Percentiles rank a stretch among this genome's conserved stretches.
Evolutionary conservation across 768 basidiomycete species (phyloP).

Genomic region (Kwoniella pini): DNA sequence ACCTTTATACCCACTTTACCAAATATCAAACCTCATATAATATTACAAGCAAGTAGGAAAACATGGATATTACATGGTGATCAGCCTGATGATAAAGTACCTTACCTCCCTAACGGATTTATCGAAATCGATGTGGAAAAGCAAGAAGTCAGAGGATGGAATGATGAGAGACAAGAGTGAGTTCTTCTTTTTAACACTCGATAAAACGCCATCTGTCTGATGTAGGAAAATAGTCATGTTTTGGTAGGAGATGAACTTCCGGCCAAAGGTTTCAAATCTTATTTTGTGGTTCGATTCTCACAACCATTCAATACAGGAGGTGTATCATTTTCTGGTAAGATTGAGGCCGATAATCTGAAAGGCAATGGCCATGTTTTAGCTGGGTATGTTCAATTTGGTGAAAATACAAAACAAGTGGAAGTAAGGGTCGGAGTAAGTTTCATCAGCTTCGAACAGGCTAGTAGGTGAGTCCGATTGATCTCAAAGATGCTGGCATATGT

Average conservation of each 20-base stretch:
- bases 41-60: conserved; percentile 68
- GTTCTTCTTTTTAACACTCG: conserved; percentile 68
- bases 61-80: conserved; percentile 61
- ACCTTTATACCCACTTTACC: conserved; percentile 59
- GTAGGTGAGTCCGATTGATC: conserved; percentile 36
- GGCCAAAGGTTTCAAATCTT: conserved; percentile 55
- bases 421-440: conserved; percentile 72
- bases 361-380: conserved; percentile 60
- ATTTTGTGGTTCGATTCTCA: conserved; percentile 58
- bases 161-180: conserved; percentile 69
- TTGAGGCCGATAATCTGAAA: conserved; percentile 45
- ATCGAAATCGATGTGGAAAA: conserved; percentile 58
- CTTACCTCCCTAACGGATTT: conserved; percentile 61
- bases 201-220: no score
- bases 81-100: conserved; percentile 57
- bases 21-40: conserved; percentile 60
- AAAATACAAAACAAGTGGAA: conserved; percentile 56
- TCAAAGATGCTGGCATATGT: no score
- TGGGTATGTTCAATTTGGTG: conserved; percentile 55
- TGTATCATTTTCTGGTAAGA: conserved; percentile 59
- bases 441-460: conserved; percentile 69
- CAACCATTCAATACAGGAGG: conserved; percentile 60
- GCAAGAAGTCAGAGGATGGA: conserved; percentile 65
- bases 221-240: conserved; percentile 33
- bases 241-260: conserved; percentile 40